Evolutionary conservation across 2,329 filamentous ascomycete genomes (phyloP).

Genomic region (Hypoxylon sp.): DNA sequence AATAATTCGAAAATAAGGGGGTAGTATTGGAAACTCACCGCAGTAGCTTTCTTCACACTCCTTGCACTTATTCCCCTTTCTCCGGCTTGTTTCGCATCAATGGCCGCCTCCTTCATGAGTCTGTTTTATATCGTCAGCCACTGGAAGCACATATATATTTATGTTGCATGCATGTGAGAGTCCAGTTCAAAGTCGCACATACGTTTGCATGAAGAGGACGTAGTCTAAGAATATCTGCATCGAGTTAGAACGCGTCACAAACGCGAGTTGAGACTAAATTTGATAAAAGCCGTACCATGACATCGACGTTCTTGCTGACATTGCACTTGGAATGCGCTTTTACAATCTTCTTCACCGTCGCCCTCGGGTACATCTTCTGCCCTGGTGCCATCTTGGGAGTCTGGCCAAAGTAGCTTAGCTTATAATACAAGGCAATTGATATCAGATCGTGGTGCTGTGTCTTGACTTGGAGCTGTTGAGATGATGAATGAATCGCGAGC

Average conservation of each 20-base stretch:
- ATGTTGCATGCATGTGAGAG: background rate
- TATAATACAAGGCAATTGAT: background rate
- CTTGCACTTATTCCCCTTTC: constrained; percentile 82
- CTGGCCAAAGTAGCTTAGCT: background rate
- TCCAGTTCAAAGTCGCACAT: constrained; percentile 50
- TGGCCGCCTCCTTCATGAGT: constrained; percentile 83
- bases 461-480: background rate
- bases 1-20: constrained; percentile 2
- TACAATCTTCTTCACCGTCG: constrained; percentile 88
- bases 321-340: constrained; percentile 88
- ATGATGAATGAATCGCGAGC: constrained; percentile 6
- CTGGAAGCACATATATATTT: constrained; percentile 63
- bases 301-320: constrained; percentile 87
- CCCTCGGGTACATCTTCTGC: constrained; percentile 85
- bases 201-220: constrained; percentile 82
- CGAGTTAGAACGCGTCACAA: constrained; percentile 49
- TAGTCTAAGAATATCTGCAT: constrained; percentile 86
- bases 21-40: constrained; percentile 66
- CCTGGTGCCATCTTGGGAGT: constrained; percentile 67
- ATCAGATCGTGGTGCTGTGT: background rate
- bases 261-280: constrained; percentile 44
- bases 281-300: constrained; percentile 72
- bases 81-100: constrained; percentile 80
- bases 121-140: constrained; percentile 59
- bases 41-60: constrained; percentile 82